phyloP scores from a whole-genome alignment of 2,329 filamentous ascomycete species.

The Colletotrichum higginsianum region DNA sequence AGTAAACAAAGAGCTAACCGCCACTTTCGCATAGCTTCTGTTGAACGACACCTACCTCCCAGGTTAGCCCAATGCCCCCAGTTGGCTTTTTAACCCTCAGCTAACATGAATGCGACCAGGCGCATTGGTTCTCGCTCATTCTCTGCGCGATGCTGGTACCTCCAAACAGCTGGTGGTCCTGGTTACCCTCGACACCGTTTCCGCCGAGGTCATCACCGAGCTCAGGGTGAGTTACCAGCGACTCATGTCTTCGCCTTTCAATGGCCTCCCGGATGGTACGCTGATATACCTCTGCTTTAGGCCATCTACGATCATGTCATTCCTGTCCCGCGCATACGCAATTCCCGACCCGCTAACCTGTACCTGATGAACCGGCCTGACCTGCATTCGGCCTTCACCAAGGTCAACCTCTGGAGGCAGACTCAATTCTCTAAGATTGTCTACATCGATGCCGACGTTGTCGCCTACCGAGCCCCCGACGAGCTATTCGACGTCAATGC shows the following conservation, averaged over 20 bases:
- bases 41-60: constrained; percentile 94
- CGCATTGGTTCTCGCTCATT: constrained; percentile 93
- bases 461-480: constrained; percentile 91
- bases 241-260: background rate
- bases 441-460: constrained; percentile 93
- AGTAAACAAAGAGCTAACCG: constrained; percentile 45
- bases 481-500: constrained; percentile 83
- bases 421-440: constrained; percentile 92
- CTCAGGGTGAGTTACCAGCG: constrained; percentile 72
- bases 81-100: constrained; percentile 40
- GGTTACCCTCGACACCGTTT: constrained; percentile 85
- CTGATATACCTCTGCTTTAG: constrained; percentile 59
- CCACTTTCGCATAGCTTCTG: constrained; percentile 76
- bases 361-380: constrained; percentile 93
- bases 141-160: constrained; percentile 90
- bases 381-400: constrained; percentile 93
- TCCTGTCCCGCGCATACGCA: constrained; percentile 84
- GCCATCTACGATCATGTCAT: constrained; percentile 90
- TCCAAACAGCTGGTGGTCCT: constrained; percentile 88
- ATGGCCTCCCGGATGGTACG: background rate
- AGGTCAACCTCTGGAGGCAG: constrained; percentile 94
- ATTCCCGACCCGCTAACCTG: constrained; percentile 84
- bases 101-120: constrained; percentile 66
- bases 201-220: constrained; percentile 81
- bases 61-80: constrained; percentile 68